Conservation (phyloP, 2,329 filamentous ascomycete species). For the Paecilomyces fulvus region DNA sequence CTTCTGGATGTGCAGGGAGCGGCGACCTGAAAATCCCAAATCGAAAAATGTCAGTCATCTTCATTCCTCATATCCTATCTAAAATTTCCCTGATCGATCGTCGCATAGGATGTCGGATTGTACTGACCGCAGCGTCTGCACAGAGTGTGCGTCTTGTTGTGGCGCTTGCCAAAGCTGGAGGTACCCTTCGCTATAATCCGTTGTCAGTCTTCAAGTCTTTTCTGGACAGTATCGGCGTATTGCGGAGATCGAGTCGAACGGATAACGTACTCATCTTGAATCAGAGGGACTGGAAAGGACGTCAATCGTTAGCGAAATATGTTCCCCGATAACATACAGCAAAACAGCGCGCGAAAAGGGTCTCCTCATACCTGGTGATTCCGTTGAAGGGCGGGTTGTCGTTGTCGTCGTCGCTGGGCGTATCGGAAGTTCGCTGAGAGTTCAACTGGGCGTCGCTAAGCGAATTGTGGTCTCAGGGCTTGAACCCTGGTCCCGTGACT, state of each 20-base stretch:
- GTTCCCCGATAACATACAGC: slow-evolving; percentile 2
- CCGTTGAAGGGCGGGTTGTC: slow-evolving; percentile 39
- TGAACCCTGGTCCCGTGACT: slow-evolving; percentile 25
- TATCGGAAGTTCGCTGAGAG: slow-evolving; percentile 30
- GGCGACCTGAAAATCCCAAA: slow-evolving; percentile 57
- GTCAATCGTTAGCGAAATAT: slow-evolving; percentile 17
- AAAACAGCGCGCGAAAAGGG: slow-evolving; percentile 10
- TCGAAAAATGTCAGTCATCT: slow-evolving; percentile 23
- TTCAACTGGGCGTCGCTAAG: slow-evolving; percentile 27
- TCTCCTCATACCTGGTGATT: slow-evolving; percentile 34
- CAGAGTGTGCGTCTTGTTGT: slow-evolving; percentile 97
- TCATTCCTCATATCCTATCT: slow-evolving; percentile 6
- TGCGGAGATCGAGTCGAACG: slow-evolving; percentile 14
- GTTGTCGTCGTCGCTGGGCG: slow-evolving; percentile 38
- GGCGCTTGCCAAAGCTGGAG: slow-evolving; percentile 68
- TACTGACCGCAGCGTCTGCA: slow-evolving; percentile 96
- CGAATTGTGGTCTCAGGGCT: slow-evolving; percentile 33
- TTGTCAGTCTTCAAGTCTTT: slow-evolving; percentile 34
- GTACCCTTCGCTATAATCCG: slow-evolving; percentile 58
- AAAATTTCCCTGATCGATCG: slow-evolving; percentile 2
- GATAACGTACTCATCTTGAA: slow-evolving; percentile 51
- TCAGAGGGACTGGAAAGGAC: slow-evolving; percentile 36
- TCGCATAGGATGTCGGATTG: neutral
- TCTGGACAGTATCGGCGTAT: neutral
- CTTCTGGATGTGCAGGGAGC: slow-evolving; percentile 99